Conservation (phyloP, 2,329 filamentous ascomycete species). For the Pseudocercospora pini-densiflorae region DNA sequence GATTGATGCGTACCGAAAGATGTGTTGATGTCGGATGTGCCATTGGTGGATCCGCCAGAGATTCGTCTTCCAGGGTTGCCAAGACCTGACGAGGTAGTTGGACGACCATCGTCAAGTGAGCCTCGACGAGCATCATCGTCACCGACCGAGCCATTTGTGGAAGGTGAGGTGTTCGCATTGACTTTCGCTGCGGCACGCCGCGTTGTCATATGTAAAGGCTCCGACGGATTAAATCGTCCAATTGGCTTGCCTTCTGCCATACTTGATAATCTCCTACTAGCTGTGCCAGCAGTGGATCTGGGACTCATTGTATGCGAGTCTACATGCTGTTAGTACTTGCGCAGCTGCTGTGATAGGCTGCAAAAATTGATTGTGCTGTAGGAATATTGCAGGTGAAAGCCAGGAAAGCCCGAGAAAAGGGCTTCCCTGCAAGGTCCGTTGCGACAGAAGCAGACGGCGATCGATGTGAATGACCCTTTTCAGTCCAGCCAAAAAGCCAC, state of each 20-base stretch:
- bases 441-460: conserved; percentile 1
- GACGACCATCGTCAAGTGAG: conserved; percentile 32
- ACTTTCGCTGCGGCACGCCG: conserved; percentile 36
- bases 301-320: conserved; percentile 14
- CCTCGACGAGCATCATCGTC: conserved; percentile 30
- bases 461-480: background rate
- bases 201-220: conserved; percentile 56
- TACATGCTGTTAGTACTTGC: conserved; percentile 11
- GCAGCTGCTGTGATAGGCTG: background rate
- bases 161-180: conserved; percentile 26
- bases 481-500: background rate
- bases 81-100: conserved; percentile 32
- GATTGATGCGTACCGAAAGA: conserved; percentile 21
- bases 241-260: background rate
- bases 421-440: background rate
- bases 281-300: background rate
- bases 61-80: conserved; percentile 31
- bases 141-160: conserved; percentile 33
- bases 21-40: conserved; percentile 18
- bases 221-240: conserved; percentile 50
- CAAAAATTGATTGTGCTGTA: background rate
- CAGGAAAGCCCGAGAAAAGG: conserved; percentile 5
- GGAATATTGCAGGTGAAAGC: background rate
- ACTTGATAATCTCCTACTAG: background rate
- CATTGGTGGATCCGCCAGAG: conserved; percentile 26